A percentile compares a stretch with the other conserved stretches of the same genome.
Conservation (phyloP, 495 filamentous ascomycete species). For the Letharia lupina region DNA sequence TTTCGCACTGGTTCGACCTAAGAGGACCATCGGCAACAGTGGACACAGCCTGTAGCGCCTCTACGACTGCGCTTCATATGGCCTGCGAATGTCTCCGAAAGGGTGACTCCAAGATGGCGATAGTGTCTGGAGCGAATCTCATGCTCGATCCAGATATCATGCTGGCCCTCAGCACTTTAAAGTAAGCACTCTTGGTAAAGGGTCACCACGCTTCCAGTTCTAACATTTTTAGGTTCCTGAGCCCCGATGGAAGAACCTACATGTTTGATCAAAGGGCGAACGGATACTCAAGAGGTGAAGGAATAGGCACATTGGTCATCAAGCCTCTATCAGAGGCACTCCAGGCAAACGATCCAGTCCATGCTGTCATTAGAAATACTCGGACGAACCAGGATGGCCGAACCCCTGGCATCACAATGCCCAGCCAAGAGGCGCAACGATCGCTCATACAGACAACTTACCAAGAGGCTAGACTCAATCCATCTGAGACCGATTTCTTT, state of each 20-base stretch:
- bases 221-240: constrained; percentile 16
- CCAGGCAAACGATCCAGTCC: constrained; percentile 32
- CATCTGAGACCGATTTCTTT: constrained; percentile 27
- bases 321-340: constrained; percentile 35
- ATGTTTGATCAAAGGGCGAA: constrained; percentile 31
- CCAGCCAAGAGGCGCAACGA: constrained; percentile 24
- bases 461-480: constrained; percentile 18
- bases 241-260: constrained; percentile 29
- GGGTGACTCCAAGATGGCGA: constrained; percentile 27
- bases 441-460: constrained; percentile 23
- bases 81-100: constrained; percentile 29
- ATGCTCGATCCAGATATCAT: constrained; percentile 27
- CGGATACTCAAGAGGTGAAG: constrained; percentile 38
- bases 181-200: background rate
- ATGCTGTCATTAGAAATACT: constrained; percentile 31
- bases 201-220: background rate
- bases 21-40: constrained; percentile 32
- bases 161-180: constrained; percentile 8
- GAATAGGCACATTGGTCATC: constrained; percentile 30
- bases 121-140: constrained; percentile 29
- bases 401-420: constrained; percentile 32
- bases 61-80: constrained; percentile 32
- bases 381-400: constrained; percentile 34
- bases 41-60: constrained; percentile 36
- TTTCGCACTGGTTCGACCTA: constrained; percentile 34